Conservation (phyloP, 495 filamentous ascomycete species). For the Tricharina praecox region DNA sequence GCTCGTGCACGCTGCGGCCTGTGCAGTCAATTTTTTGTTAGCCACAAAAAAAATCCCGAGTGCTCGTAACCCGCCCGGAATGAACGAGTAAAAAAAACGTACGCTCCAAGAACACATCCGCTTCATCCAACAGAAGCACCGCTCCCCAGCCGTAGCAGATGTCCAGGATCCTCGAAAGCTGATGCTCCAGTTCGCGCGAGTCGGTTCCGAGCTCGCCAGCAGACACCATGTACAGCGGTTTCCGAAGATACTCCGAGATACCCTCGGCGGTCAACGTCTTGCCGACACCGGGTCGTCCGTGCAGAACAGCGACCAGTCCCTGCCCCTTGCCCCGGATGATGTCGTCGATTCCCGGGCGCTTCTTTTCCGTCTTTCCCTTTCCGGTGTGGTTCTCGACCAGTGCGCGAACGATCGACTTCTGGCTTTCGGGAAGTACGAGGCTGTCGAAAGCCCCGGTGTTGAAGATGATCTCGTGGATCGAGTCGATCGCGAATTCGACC, state of each 20-base stretch:
- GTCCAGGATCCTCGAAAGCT: constrained; percentile 70
- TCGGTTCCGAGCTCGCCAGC: constrained; percentile 73
- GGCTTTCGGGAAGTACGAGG: constrained; percentile 47
- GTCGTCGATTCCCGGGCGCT: constrained; percentile 14
- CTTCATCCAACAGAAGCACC: constrained; percentile 59
- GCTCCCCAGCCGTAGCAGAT: constrained; percentile 80
- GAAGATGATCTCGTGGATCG: constrained; percentile 52
- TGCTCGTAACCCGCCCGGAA: no score
- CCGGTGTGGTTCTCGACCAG: constrained; percentile 45
- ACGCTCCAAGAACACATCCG: constrained; percentile 66
- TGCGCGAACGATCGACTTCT: constrained; percentile 55
- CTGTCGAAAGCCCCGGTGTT: constrained; percentile 50
- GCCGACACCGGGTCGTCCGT: constrained; percentile 68
- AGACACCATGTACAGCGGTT: constrained; percentile 70
- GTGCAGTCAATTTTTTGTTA: no score
- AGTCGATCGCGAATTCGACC: constrained; percentile 51
- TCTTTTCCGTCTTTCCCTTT: constrained; percentile 9
- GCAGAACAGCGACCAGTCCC: constrained; percentile 41
- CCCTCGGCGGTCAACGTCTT: constrained; percentile 83
- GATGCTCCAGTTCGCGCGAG: constrained; percentile 55
- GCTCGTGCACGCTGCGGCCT: constrained; percentile 39
- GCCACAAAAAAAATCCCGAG: no score
- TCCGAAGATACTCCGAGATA: constrained; percentile 65
- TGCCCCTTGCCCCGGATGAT: constrained; percentile 42
- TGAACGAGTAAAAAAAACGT: no score